These are phyloP conservation scores for Digitaria exilis DNA, from an alignment of 202 grass and related monocot genomes.

Conservation along the genomic window DNA sequence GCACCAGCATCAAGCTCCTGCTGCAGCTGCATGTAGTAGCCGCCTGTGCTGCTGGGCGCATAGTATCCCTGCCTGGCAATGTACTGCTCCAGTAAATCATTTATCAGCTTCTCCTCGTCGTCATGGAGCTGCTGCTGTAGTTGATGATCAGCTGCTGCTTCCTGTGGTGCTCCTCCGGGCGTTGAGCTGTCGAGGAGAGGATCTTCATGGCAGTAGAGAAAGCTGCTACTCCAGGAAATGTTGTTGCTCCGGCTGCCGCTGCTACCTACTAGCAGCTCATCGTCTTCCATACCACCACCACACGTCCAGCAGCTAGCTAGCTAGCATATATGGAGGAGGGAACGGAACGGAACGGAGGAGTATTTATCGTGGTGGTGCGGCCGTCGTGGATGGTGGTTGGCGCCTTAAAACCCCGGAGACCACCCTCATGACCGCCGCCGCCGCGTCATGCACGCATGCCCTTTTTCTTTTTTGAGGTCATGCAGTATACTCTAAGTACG, in stretches of 20 bases:
- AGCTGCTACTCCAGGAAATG: not conserved
- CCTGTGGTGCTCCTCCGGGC: no score
- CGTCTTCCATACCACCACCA: no score
- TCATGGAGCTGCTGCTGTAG: no score
- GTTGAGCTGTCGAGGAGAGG: constrained; percentile 50
- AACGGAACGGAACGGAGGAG: not conserved
- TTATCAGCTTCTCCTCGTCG: not conserved
- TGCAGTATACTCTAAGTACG: no score
- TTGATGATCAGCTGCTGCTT: no score
- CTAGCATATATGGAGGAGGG: not conserved
- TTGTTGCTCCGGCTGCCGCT: no score
- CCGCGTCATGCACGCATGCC: no score
- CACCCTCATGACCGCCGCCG: not conserved
- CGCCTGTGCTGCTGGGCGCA: constrained; percentile 31
- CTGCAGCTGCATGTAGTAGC: not conserved
- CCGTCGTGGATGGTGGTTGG: constrained; percentile 37
- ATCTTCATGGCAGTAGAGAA: constrained; percentile 75
- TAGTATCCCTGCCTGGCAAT: constrained; percentile 50
- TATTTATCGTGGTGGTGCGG: not conserved
- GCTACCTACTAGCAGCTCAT: no score
- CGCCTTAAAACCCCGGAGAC: constrained; percentile 6
- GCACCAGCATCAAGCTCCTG: not conserved
- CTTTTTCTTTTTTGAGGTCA: no score
- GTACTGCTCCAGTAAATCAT: constrained; percentile 4
- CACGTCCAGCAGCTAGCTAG: no score